Percentiles rank a stretch among this genome's conserved stretches.
phyloP scores from a whole-genome alignment of 495 filamentous ascomycete species.

The Neohortaea acidophila region DNA sequence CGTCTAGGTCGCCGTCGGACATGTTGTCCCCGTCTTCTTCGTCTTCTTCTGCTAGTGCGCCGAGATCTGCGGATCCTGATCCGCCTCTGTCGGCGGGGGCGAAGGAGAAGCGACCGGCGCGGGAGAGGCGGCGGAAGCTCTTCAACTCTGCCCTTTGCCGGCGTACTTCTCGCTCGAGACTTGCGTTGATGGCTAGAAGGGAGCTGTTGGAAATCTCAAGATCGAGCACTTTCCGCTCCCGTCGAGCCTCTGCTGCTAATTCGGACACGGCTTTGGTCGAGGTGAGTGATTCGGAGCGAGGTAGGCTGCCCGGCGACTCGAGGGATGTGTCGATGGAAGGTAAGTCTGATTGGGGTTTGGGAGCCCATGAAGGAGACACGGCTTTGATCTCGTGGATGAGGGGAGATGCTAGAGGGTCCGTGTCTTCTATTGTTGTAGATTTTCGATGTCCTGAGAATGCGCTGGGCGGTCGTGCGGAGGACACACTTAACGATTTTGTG shows the following conservation, averaged over 20 bases:
- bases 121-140: constrained; percentile 61
- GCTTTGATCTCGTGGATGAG: constrained; percentile 8
- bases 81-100: constrained; percentile 1
- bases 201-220: constrained; percentile 97
- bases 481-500: constrained; percentile 13
- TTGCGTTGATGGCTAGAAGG: constrained; percentile 89
- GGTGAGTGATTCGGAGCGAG: constrained; percentile 25
- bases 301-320: background rate
- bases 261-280: constrained; percentile 37
- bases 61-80: constrained; percentile 45
- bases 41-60: constrained; percentile 10
- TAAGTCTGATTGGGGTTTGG: background rate
- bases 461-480: constrained; percentile 14
- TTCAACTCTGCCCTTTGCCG: constrained; percentile 83
- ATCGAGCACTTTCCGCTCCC: constrained; percentile 89
- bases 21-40: constrained; percentile 31
- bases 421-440: constrained; percentile 10
- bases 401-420: constrained; percentile 5
- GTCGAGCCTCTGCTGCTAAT: constrained; percentile 64
- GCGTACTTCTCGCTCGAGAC: constrained; percentile 75
- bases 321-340: constrained; percentile 12
- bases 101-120: constrained; percentile 12
- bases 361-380: constrained; percentile 3
- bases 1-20: constrained; percentile 9
- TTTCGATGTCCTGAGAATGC: constrained; percentile 8